Evolutionary conservation across 78 protist species (phyloP).

Genomic region (Planoprotostelium fungivorum): DNA sequence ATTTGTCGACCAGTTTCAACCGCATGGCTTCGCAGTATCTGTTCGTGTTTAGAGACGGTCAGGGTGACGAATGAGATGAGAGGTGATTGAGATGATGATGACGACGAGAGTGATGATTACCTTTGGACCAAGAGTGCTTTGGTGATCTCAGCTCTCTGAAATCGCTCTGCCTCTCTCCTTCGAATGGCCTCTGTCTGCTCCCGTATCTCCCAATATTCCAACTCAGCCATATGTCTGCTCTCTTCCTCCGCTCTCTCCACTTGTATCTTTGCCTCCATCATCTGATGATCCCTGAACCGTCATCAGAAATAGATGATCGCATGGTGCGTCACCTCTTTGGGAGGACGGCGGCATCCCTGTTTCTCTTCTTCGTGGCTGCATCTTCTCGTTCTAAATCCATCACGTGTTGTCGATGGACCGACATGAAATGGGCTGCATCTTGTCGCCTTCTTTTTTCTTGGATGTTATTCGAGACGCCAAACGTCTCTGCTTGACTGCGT

Average conservation of each 20-base stretch:
- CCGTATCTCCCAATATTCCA: neutral
- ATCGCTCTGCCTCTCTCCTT: neutral
- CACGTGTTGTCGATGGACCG: neutral
- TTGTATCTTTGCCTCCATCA: neutral
- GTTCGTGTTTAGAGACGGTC: too few species aligned
- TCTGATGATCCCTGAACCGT: neutral
- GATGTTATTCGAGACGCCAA: neutral
- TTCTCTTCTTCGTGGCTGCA: neutral
- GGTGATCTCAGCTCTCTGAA: neutral
- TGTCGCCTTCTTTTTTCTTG: neutral
- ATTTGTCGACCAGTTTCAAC: neutral
- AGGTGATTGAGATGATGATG: neutral
- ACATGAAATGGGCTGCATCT: neutral
- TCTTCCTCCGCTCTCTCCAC: neutral
- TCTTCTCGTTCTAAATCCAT: neutral
- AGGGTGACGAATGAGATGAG: too few species aligned
- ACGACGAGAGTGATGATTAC: neutral
- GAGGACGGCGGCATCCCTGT: neutral
- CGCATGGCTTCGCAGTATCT: neutral
- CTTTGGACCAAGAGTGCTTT: neutral
- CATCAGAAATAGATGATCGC: too few species aligned
- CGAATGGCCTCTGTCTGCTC: neutral
- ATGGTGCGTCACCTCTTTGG: neutral
- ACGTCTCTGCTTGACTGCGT: neutral
- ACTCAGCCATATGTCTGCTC: neutral